A percentile compares a stretch with the other conserved stretches of the same genome.
These are phyloP conservation scores for Saccharomycopsis amapae DNA, from an alignment of 805 yeast genomes.

Conservation along the genomic window DNA sequence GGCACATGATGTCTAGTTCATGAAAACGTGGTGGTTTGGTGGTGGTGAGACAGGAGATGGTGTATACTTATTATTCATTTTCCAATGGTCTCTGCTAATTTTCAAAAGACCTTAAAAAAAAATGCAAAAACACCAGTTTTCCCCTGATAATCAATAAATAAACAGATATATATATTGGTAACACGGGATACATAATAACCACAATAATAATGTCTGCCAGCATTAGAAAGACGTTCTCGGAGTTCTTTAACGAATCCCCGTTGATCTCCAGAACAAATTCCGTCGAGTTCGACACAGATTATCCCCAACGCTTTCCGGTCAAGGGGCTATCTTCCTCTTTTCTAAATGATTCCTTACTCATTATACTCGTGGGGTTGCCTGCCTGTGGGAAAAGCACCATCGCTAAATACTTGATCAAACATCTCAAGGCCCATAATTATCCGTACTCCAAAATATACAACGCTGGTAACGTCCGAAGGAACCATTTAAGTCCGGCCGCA, in stretches of 20 bases:
- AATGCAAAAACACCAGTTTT: too few species aligned
- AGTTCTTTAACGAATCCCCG: conserved; percentile 11
- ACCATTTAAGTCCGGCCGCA: too few species aligned
- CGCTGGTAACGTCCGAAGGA: conserved; percentile 18
- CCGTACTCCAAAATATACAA: conserved; percentile 9
- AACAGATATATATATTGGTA: too few species aligned
- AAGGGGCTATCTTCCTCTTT: not conserved
- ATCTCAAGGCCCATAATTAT: conserved; percentile 3
- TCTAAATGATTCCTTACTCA: conserved; percentile 2
- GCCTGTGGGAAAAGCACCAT: conserved; percentile 17
- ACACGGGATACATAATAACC: too few species aligned
- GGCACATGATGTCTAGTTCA: too few species aligned
- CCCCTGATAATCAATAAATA: too few species aligned
- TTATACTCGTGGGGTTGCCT: conserved; percentile 14
- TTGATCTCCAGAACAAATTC: conserved; percentile 17
- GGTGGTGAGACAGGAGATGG: too few species aligned
- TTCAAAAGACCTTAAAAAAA: too few species aligned
- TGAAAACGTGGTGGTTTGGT: too few species aligned
- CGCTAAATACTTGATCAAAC: conserved; percentile 10
- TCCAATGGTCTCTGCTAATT: too few species aligned
- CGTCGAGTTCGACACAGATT: conserved; percentile 8
- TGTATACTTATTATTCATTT: too few species aligned
- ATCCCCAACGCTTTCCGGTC: too few species aligned
- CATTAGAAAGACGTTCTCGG: not conserved
- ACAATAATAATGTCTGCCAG: not conserved